Percentiles rank a stretch among this genome's conserved stretches.
Conservation (phyloP, 441 rosid species). For the Pelargonium australe region DNA sequence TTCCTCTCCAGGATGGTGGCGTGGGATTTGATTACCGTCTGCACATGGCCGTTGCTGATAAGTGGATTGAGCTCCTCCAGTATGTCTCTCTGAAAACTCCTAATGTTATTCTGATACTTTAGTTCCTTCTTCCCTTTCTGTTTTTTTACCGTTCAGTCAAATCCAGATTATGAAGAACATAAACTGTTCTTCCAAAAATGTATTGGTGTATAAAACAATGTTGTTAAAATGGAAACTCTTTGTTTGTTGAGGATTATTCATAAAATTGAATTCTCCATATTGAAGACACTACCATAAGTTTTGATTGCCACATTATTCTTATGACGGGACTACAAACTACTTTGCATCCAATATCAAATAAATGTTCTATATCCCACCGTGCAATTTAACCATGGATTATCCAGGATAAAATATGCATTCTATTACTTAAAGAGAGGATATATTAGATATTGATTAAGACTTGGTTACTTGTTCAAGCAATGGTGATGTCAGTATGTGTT, state of each 20-base stretch:
- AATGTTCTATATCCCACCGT: not conserved
- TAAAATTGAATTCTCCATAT: not conserved
- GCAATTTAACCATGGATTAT: not conserved
- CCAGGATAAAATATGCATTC: not conserved
- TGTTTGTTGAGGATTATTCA: not conserved
- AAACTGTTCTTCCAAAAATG: not conserved
- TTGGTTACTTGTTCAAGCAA: not conserved
- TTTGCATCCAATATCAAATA: not conserved
- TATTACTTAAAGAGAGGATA: not conserved
- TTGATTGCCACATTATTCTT: not conserved
- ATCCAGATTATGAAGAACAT: not conserved
- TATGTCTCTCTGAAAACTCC: constrained; percentile 31
- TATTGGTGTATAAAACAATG: not conserved
- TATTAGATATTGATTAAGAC: not conserved
- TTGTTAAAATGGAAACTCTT: not conserved
- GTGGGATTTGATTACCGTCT: constrained; percentile 98
- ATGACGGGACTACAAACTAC: not conserved
- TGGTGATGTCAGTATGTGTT: constrained; percentile 10
- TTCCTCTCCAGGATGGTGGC: constrained; percentile 87
- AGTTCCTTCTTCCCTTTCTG: not conserved
- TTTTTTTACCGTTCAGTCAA: not conserved
- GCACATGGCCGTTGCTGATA: constrained; percentile 96
- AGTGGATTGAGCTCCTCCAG: constrained; percentile 96
- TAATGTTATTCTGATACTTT: not conserved
- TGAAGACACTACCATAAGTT: not conserved